Percentiles rank a stretch among this genome's conserved stretches.
phyloP scores from a whole-genome alignment of 208 protist species.

The Wallacemonas sp. region DNA sequence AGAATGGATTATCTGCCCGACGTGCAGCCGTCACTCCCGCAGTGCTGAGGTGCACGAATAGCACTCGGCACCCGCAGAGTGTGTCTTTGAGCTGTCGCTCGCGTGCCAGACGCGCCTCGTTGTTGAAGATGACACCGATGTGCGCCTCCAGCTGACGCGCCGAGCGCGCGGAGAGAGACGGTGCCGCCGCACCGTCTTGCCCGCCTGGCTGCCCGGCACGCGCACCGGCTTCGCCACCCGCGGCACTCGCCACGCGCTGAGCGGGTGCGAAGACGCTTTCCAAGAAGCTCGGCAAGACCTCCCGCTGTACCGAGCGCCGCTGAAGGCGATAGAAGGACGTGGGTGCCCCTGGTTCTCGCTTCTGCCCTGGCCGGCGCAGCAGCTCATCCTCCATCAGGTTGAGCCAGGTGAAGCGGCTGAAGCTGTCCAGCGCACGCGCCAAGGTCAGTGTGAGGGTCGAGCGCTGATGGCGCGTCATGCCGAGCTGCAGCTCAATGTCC shows the following conservation, averaged over 20 bases:
- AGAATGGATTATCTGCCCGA: constrained; percentile 87
- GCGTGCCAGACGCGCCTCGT: constrained; percentile 44
- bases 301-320: constrained; percentile 68
- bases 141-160: constrained; percentile 73
- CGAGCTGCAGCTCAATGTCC: constrained; percentile 85
- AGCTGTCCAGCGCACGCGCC: constrained; percentile 69
- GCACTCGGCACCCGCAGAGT: constrained; percentile 40
- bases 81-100: constrained; percentile 55
- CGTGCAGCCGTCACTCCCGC: constrained; percentile 82
- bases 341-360: constrained; percentile 45
- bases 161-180: constrained; percentile 7
- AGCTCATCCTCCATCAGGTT: constrained; percentile 77
- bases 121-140: constrained; percentile 77
- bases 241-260: constrained; percentile 16
- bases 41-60: constrained; percentile 72
- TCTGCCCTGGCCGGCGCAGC: constrained; percentile 22
- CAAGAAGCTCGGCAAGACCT: constrained; percentile 84
- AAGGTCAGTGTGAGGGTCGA: constrained; percentile 67
- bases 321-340: constrained; percentile 61
- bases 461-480: constrained; percentile 45
- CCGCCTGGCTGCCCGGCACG: not conserved
- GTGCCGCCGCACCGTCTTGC: not conserved
- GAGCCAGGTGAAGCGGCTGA: constrained; percentile 89
- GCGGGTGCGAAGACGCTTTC: constrained; percentile 56
- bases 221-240: constrained; percentile 4